A percentile compares a stretch with the other conserved stretches of the same genome.
Conservation (phyloP, 306 rosid species). For the Cicer chorassanicum region DNA sequence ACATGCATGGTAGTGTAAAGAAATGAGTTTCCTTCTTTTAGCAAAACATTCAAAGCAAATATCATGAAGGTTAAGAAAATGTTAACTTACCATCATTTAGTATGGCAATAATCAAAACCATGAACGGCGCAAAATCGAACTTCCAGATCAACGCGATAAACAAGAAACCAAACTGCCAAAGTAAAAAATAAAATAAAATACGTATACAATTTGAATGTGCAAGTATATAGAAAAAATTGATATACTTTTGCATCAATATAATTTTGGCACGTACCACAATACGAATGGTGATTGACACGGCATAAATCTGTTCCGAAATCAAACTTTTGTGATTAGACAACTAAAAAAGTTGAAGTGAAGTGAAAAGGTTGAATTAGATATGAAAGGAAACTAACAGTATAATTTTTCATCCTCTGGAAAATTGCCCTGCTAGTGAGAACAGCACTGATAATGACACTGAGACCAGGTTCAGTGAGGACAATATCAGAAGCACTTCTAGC, state of each 20-base stretch:
- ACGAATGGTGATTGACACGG: constrained; percentile 94
- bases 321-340: constrained; percentile 21
- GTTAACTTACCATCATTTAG: constrained; percentile 78
- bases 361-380: constrained; percentile 18
- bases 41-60: neutral
- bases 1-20: constrained; percentile 21
- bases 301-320: constrained; percentile 68
- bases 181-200: constrained; percentile 27
- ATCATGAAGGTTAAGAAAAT: constrained; percentile 23
- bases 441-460: constrained; percentile 92
- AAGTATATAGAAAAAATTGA: neutral
- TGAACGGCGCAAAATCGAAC: constrained; percentile 94
- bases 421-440: constrained; percentile 93
- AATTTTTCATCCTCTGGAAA: constrained; percentile 96
- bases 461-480: constrained; percentile 95
- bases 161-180: constrained; percentile 85
- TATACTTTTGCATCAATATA: neutral
- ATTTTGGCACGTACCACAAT: constrained; percentile 77
- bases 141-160: constrained; percentile 91
- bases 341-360: constrained; percentile 9
- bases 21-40: constrained; percentile 33
- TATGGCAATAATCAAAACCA: constrained; percentile 93
- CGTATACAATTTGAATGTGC: constrained; percentile 14
- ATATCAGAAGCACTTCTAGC: constrained; percentile 95
- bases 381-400: constrained; percentile 65